phyloP scores from a whole-genome alignment of 179 eudicot species.

The Kewa caespitosa region DNA sequence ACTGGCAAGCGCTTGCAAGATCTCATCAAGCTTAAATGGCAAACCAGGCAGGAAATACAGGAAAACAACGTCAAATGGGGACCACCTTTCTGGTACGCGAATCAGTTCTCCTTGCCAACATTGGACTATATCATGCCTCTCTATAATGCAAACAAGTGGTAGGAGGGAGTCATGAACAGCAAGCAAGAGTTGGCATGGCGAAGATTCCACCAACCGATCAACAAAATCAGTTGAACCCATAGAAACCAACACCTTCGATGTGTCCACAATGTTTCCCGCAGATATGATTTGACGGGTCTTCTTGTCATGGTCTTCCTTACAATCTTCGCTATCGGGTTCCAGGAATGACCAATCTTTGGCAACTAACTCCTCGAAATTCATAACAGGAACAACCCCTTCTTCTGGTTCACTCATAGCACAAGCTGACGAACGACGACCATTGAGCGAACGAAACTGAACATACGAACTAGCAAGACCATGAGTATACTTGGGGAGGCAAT shows the following conservation, averaged over 20 bases:
- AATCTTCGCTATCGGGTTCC: conserved; percentile 43
- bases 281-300: conserved; percentile 53
- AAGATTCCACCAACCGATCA: conserved; percentile 55
- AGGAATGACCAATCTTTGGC: conserved; percentile 97
- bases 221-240: conserved; percentile 77
- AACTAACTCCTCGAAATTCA: conserved; percentile 58
- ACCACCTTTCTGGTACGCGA: conserved; percentile 73
- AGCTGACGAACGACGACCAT: not conserved
- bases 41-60: conserved; percentile 78
- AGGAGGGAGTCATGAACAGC: conserved; percentile 81
- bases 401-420: conserved; percentile 23
- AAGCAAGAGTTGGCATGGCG: conserved; percentile 54
- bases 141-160: conserved; percentile 67
- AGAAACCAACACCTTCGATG: conserved; percentile 72
- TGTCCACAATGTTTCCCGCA: conserved; percentile 53
- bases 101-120: conserved; percentile 93
- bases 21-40: conserved; percentile 63
- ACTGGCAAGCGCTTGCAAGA: conserved; percentile 54
- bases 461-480: conserved; percentile 17
- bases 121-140: conserved; percentile 68
- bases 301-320: conserved; percentile 44
- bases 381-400: conserved; percentile 57
- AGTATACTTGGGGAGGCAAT: conserved; percentile 10
- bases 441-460: conserved; percentile 14
- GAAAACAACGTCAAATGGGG: conserved; percentile 81